Evolutionary conservation across 208 protist species (phyloP), one percentile per base, ranked within the genome.

Genomic region (Crithidia expoeki): DNA sequence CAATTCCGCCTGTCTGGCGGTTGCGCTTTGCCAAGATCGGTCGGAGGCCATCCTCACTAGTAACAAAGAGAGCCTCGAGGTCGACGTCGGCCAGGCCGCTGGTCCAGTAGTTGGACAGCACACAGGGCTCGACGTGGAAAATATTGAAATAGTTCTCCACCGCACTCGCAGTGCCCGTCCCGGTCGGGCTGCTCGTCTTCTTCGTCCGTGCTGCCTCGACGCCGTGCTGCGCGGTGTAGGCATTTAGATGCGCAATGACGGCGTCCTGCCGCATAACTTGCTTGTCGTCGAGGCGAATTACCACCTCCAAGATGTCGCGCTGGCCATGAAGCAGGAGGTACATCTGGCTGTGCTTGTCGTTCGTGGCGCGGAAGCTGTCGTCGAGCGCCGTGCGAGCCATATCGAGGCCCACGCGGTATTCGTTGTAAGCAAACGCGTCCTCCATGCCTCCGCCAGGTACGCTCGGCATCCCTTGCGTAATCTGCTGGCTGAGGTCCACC

Each of bases 331-430:
- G 51, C n/a, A 95, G 73, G 50, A 95, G 46, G 74, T 90, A 85
- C 76, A 92, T 84, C 33, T 89, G 81, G 40, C 86, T 90, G 65
- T 92, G 86, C 66, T 89, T 92, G 73, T 93, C 87, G 68, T 80
- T 90, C 30, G 64, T 83, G 36, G 74, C 60, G 74, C 59, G 72
- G 32, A 79, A 81, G 51, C 64, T 67, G 44, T 81, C 74, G n/a
- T 79, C 72, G 19, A 86, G 73, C 3, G 74, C 72, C 57, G 81
- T 86, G 55, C 87, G 84, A 25, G 90, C 87, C 78, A 95, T 92
- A 67, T 83, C 63, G 34, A 95, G 79, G 28, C 90, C 90, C 5
- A 89, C 86, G 19, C 81, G 64, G 65, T 92, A 87, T 68, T 88
- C 83, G 53, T 92, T 89, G 73, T 84, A 88, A 47, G 64, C 79